Conservation (phyloP, 1,284 basidiomycete species). For the Trametes pubescens region DNA sequence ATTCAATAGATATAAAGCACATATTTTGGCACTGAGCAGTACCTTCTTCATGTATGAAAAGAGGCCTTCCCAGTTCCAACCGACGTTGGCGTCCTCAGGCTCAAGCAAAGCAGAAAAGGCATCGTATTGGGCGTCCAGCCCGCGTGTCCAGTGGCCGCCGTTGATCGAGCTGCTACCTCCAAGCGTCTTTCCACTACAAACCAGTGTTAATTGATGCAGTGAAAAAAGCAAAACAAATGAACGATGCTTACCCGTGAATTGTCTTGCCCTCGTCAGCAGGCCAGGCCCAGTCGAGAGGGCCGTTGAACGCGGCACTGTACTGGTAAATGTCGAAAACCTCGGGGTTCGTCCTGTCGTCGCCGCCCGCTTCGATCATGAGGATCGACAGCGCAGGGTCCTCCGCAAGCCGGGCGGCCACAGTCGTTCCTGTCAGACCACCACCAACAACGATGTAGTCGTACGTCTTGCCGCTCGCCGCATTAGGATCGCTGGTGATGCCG, state of each 20-base stretch:
- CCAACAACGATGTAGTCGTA: conserved; percentile 78
- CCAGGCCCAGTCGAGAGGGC: conserved; percentile 59
- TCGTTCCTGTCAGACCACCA: conserved; percentile 68
- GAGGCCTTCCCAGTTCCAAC: conserved; percentile 67
- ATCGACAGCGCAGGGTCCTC: conserved; percentile 61
- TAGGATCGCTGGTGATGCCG: conserved; percentile 20
- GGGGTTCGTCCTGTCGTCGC: conserved; percentile 55
- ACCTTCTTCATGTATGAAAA: conserved; percentile 58
- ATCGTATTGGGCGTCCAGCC: conserved; percentile 65
- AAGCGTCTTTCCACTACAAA: conserved; percentile 51
- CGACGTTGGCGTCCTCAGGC: conserved; percentile 52
- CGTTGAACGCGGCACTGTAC: conserved; percentile 56
- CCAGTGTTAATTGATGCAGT: neutral
- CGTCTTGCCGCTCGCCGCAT: conserved; percentile 38
- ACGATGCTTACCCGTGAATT: conserved; percentile 52
- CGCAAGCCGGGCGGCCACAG: conserved; percentile 66
- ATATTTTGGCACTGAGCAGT: neutral
- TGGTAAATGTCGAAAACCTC: conserved; percentile 58
- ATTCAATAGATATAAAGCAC: neutral
- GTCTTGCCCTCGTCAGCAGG: conserved; percentile 53
- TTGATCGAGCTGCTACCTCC: conserved; percentile 70
- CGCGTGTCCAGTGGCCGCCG: conserved; percentile 65
- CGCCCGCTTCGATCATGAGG: conserved; percentile 67
- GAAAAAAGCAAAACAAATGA: neutral
- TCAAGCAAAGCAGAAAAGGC: conserved; percentile 60